Evolutionary conservation across 1,284 basidiomycete species (phyloP).

Genomic region (Chiua sp.): DNA sequence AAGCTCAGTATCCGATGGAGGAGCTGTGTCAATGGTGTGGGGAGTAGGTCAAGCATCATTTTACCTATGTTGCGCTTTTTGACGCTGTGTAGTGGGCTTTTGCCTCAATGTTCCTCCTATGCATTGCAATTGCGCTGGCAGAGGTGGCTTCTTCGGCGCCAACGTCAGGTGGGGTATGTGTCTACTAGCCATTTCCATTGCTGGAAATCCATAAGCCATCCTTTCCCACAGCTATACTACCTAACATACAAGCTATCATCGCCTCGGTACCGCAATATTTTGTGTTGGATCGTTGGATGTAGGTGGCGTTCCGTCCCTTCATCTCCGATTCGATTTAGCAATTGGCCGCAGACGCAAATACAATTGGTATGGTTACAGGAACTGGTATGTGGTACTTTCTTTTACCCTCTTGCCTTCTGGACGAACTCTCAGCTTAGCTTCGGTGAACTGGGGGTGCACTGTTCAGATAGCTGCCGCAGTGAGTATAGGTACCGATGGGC

Average conservation of each 20-base stretch:
- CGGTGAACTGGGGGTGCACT: constrained; percentile 49
- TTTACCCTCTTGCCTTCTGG: neutral
- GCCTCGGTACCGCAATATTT: constrained; percentile 36
- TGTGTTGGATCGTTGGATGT: constrained; percentile 52
- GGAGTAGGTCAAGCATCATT: too few relatives aligned
- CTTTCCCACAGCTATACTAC: constrained; percentile 38
- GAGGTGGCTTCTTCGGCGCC: too few relatives aligned
- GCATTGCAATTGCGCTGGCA: too few relatives aligned
- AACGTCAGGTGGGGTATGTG: constrained; percentile 13
- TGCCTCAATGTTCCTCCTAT: too few relatives aligned
- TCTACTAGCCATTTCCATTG: constrained; percentile 27
- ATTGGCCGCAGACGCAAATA: constrained; percentile 38
- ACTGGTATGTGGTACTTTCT: constrained; percentile 19
- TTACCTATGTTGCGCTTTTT: too few relatives aligned
- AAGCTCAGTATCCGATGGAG: constrained; percentile 51
- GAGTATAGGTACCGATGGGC: constrained; percentile 39
- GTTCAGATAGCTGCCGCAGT: constrained; percentile 44
- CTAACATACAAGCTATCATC: constrained; percentile 44
- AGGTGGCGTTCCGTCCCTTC: constrained; percentile 6
- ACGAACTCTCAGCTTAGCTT: constrained; percentile 30
- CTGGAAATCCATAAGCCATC: neutral
- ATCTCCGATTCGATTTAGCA: neutral
- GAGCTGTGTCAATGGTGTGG: constrained; percentile 18
- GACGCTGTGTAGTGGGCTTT: too few relatives aligned
- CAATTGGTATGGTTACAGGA: constrained; percentile 44